Evolutionary conservation across 257 asterid species (phyloP), one percentile per base, ranked within the genome.

Genomic region (Paulownia fortunei): DNA sequence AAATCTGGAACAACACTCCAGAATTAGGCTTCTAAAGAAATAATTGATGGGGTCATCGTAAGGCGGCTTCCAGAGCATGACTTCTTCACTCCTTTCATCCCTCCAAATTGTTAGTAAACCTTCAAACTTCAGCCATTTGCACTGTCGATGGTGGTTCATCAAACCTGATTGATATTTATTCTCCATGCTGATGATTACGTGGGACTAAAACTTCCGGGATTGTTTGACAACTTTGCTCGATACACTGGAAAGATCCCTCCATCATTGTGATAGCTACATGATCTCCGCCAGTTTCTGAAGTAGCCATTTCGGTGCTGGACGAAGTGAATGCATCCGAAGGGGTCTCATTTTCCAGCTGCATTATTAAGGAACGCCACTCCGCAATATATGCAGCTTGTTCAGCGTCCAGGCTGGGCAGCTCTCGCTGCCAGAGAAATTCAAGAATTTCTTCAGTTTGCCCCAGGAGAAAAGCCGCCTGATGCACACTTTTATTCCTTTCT

Each of bases 371-470:
- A n/a, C 60, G 69, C 76, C 76, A 77, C 34, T 76, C 47, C 3
- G 64, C 67, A 15, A 76, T 76, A n/a, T 65, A 46, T 24, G 67
- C 74, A 0, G 80, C 80, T 64, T 5, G 4, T 21, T 64, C 69
- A 15, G 24, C 59, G 55, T 76, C 60, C 62, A 18, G 21, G 7
- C 42, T 0, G 0, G 76, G 70, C 76, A 59, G 47, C 49, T 56
- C 41, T 2, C 10, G 64, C 76, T 8, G 46, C 81, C 52, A 49
- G 18, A 74, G 37, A 24, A 41, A 16, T 59, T 74, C 80, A 19
- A 80, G 52, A 6, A 80, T 42, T 36, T 47, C 11, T 26, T 74
- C 80, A 7, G 77, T 67, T 74, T 23, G 27, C 4, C 84, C 84
- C 1, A 80, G 60, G 5, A 80, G 52, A 24, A 67, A 32, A 27